Conservation (phyloP, 352 stramenopile species). For the Globisporangium radiosum region DNA sequence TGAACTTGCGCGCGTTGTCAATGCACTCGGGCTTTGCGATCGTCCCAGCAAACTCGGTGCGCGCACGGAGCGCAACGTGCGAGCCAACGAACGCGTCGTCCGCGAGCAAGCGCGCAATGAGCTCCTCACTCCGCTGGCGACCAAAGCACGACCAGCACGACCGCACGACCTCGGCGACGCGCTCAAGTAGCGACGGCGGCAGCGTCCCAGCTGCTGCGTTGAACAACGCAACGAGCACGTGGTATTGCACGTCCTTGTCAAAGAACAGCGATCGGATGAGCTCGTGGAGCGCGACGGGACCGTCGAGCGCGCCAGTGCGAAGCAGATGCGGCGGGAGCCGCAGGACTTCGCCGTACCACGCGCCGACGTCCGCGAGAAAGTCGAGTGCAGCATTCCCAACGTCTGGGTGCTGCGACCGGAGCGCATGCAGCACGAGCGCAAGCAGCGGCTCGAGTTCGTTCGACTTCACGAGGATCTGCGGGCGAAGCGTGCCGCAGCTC, state of each 20-base stretch:
- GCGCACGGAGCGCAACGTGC: conserved; percentile 44
- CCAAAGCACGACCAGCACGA: conserved; percentile 76
- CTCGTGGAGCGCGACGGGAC: conserved; percentile 51
- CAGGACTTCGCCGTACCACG: conserved; percentile 66
- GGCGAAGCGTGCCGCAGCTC: conserved; percentile 44
- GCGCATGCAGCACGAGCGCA: conserved; percentile 45
- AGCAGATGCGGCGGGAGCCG: conserved; percentile 47
- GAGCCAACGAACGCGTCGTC: conserved; percentile 59
- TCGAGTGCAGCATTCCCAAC: conserved; percentile 46
- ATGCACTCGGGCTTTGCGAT: conserved; percentile 57
- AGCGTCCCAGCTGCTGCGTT: conserved; percentile 52
- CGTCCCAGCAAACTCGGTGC: conserved; percentile 46
- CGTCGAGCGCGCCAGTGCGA: conserved; percentile 34
- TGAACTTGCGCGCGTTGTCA: conserved; percentile 78
- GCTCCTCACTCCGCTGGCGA: conserved; percentile 47
- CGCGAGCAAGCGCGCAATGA: conserved; percentile 45
- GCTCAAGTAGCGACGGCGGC: conserved; percentile 53
- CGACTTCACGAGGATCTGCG: conserved; percentile 58
- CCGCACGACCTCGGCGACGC: conserved; percentile 61
- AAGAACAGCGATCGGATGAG: conserved; percentile 73
- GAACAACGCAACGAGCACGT: conserved; percentile 59
- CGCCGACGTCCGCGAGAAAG: conserved; percentile 58
- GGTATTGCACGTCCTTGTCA: conserved; percentile 72
- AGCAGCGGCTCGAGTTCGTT: conserved; percentile 63
- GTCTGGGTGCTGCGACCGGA: conserved; percentile 64